phyloP scores from a whole-genome alignment of 306 rosid species.

The Inga oerstediana region DNA sequence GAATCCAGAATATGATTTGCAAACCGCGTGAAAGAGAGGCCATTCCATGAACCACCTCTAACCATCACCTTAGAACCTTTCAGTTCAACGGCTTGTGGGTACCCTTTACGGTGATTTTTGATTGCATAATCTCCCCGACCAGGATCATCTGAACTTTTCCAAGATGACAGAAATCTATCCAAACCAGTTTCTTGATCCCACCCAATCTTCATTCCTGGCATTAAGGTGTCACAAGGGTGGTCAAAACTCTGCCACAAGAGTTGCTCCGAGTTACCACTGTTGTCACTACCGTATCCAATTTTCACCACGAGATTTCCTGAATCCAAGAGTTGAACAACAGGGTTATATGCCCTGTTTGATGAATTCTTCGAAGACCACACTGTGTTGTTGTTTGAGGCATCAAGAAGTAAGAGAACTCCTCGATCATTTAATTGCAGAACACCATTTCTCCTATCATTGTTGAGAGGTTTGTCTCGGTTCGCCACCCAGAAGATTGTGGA shows the following conservation, averaged over 20 bases:
- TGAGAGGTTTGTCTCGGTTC: slow-evolving; percentile 19
- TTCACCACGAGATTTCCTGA: slow-evolving; percentile 38
- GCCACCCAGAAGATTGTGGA: slow-evolving; percentile 40
- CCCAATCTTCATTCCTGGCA: slow-evolving; percentile 39
- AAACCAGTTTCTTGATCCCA: slow-evolving; percentile 20
- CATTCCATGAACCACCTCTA: slow-evolving; percentile 34
- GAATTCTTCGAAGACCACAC: slow-evolving; percentile 38
- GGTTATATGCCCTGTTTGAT: slow-evolving; percentile 2
- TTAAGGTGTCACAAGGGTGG: slow-evolving; percentile 31
- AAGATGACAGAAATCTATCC: slow-evolving; percentile 24
- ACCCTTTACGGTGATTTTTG: background rate
- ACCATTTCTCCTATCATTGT: background rate
- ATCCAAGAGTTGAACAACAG: slow-evolving; percentile 29
- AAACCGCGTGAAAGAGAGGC: slow-evolving; percentile 1
- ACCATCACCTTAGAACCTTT: background rate
- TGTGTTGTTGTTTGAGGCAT: slow-evolving; percentile 1
- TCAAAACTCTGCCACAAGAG: slow-evolving; percentile 43
- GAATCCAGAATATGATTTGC: background rate
- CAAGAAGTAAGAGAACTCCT: slow-evolving; percentile 33
- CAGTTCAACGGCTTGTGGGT: background rate
- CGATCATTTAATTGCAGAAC: slow-evolving; percentile 13
- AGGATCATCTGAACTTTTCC: slow-evolving; percentile 39
- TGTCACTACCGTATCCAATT: background rate
- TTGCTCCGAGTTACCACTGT: background rate
- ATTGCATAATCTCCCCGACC: background rate